Evolutionary conservation across 148 eudicot genomes (phyloP), one percentile per base, ranked within the genome.

Genomic region (Silene uniflora): DNA sequence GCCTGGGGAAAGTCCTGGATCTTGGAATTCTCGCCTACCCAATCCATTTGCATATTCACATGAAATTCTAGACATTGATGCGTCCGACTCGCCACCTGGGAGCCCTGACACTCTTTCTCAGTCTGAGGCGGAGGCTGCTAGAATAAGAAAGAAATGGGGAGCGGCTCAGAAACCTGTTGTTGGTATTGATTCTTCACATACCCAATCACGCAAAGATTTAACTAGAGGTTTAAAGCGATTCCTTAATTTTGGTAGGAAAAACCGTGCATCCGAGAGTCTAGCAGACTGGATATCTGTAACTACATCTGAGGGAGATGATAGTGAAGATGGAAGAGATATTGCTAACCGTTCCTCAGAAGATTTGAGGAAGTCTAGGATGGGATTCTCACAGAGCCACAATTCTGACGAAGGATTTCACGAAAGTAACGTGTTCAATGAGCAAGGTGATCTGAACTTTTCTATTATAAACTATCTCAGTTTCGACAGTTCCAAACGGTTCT

Each of bases 131-230:
- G 99, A 95, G 84, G 93, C 91, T 73, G 91, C 97, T 67, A 74
- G 90, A 78, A 92, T 92, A 94, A 89, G 98, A 78, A 95, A 91
- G 83, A 90, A 91, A 83, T 92, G 99, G 99, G 99, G 98, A 76
- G 81, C 85, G 62, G 84, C 98, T 56, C 93, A 91, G 78, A 92
- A 95, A 79, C 92, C 97, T 27, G 67, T 82, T 73, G 79, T 90
- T 68, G 90, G 77, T 27, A 69, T 83, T 16, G 89, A 87, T 75
- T 85, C 93, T 72, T 90, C 97, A 8, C 85, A 77, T 74, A 74
- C 76, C 68, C 86, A 81, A 49, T 80, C 94, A 55, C 92, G 92
- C 39, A 92, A 89, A 78, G 98, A 95, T 78, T 79, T 92, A 80
- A 83, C 94, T 0, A 91, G 81, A 76, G 99, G 98, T 72, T 85